Evolutionary conservation across 208 protist species (phyloP), one percentile per base, ranked within the genome.

Genomic region (Trypanosoma avium): DNA sequence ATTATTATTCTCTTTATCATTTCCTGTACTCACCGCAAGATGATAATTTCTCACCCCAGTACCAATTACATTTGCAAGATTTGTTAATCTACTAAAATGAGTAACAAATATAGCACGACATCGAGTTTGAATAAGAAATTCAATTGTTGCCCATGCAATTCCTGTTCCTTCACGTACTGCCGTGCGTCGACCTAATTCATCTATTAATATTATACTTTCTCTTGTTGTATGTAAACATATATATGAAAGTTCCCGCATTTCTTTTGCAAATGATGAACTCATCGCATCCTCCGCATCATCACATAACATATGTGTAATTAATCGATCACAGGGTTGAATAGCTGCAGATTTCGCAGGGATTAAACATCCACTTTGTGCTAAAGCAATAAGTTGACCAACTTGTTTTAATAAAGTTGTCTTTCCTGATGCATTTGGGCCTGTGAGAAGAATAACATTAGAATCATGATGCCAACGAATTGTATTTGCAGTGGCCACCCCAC

Each of bases 141-240:
- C 66, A 9, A 96, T 62, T 21, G 98, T 93, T 0, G 97, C 91
- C 73, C 95, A 98, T 0, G 98, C 97, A 42, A 99, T 96, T 13
- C 96, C 86, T 47, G 81, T 91, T 40, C 97, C 98, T 55, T 99
- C 97, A 30, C 91, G 90, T 15, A 94, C 98, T 30, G 73, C 85
- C 0, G 96, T 99, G 67, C 96, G 92, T n/a, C 98, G 65, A 19
- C 98, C 97, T 3, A 99, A 83, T 75, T 99, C 98, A 71, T 99
- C 98, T 12, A 99, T 61, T 35, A 99, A 87, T 46, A 99, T 97
- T 10, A 99, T 68, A 33, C 92, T 98, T 27, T 85, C 60, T 3
- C 32, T 21, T 8, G 97, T 99, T 2, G 96, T 95, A 36, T 76
- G 68, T 67, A 82, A 66, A 46, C 95, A 77, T 26, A 91, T 4